phyloP scores from a whole-genome alignment of 2,329 filamentous ascomycete species.

The Onygenales sp. region DNA sequence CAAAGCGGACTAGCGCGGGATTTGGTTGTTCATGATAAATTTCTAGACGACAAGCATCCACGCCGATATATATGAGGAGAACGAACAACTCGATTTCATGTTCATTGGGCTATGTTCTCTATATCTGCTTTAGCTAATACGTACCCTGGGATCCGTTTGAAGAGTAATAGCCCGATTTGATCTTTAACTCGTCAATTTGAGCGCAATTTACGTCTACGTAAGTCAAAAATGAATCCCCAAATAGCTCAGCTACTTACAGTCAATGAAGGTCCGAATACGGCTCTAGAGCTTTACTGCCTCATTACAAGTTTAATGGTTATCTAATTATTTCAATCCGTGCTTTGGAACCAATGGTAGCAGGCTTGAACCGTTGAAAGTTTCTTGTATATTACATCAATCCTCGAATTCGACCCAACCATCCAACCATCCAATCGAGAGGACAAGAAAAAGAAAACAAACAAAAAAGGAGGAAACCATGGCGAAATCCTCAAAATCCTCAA shows the following conservation, averaged over 20 bases:
- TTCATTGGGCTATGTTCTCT: too few relatives aligned
- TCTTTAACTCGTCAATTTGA: background rate
- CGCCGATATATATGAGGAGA: too few relatives aligned
- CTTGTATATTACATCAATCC: too few relatives aligned
- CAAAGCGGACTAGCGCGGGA: slow-evolving; percentile 8
- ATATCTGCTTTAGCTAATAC: background rate
- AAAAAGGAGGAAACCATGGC: slow-evolving; percentile 19
- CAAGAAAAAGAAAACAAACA: background rate
- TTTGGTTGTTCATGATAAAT: background rate
- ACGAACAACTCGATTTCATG: too few relatives aligned
- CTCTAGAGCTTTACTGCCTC: background rate
- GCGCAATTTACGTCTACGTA: background rate
- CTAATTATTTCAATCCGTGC: too few relatives aligned
- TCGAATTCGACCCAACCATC: too few relatives aligned
- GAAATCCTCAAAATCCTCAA: slow-evolving; percentile 19
- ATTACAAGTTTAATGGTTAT: too few relatives aligned
- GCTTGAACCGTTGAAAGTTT: too few relatives aligned
- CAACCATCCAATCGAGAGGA: too few relatives aligned
- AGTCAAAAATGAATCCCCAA: background rate
- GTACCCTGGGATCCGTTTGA: background rate
- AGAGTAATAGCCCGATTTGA: background rate
- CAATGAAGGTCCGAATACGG: background rate
- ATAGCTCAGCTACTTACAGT: background rate
- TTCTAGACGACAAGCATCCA: background rate
- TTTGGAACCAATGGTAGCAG: too few relatives aligned